Conservation (phyloP, 768 basidiomycete genomes). For the Rhodotorula kratochvilovae region DNA sequence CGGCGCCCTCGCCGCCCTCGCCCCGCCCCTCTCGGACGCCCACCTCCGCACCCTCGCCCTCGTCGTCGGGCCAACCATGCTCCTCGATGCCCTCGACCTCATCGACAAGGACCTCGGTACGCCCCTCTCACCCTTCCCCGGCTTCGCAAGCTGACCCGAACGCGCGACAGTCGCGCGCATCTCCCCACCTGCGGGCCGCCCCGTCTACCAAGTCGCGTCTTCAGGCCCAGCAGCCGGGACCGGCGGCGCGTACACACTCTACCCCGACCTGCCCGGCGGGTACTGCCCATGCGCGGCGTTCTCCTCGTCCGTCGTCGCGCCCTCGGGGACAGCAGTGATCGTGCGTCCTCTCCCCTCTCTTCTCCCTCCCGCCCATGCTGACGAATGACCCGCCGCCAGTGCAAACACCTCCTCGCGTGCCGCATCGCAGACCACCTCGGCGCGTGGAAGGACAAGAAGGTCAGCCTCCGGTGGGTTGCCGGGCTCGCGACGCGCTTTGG, state of each 20-base stretch:
- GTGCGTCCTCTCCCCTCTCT: not conserved
- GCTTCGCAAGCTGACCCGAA: no score
- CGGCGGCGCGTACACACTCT: conserved; percentile 13
- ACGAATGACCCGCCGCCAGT: not conserved
- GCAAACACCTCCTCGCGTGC: conserved; percentile 34
- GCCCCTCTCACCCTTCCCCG: no score
- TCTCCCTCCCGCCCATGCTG: not conserved
- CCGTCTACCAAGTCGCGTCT: conserved; percentile 25
- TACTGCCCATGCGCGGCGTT: conserved; percentile 35
- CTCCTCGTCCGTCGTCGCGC: not conserved
- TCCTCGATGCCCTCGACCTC: conserved; percentile 32
- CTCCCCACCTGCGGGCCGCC: conserved; percentile 1
- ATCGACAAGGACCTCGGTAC: conserved; percentile 18
- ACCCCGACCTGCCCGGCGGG: conserved; percentile 11
- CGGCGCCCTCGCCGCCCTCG: not conserved
- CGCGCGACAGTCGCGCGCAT: conserved; percentile 17
- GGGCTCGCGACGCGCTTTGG: conserved; percentile 17
- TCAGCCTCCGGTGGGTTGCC: conserved; percentile 18
- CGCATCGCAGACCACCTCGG: conserved; percentile 11
- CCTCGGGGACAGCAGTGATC: not conserved
- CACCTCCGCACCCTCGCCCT: conserved; percentile 16
- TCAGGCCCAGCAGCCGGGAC: not conserved
- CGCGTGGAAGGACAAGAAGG: conserved; percentile 10
- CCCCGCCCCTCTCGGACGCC: conserved; percentile 4
- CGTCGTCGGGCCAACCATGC: not conserved